These are phyloP conservation scores for Phyllosticta citriasiana DNA, from an alignment of 2,329 filamentous ascomycete species.

Conservation along the genomic window DNA sequence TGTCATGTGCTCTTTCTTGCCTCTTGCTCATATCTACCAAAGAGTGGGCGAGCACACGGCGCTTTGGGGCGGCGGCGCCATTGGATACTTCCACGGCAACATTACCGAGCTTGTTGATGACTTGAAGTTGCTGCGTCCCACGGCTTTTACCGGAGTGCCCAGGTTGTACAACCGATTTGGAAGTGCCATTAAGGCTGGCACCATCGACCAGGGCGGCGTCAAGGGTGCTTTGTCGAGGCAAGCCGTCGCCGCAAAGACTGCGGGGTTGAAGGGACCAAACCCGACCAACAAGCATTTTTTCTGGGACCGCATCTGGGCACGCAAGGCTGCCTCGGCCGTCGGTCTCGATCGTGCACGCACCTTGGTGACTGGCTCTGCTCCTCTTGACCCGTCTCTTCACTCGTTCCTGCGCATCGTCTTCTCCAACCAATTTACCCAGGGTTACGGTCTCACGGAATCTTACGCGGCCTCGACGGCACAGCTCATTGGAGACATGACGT, in stretches of 20 bases:
- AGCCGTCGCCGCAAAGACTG: constrained; percentile 69
- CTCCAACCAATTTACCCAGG: constrained; percentile 69
- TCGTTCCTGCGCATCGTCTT: constrained; percentile 80
- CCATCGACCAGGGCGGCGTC: constrained; percentile 68
- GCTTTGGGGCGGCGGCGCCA: constrained; percentile 59
- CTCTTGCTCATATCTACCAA: constrained; percentile 88
- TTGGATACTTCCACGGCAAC: constrained; percentile 94
- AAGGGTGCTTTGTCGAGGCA: constrained; percentile 72
- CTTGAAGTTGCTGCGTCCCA: constrained; percentile 76
- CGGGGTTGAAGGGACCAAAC: constrained; percentile 63
- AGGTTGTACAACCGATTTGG: constrained; percentile 87
- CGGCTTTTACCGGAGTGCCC: constrained; percentile 77
- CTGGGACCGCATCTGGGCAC: constrained; percentile 82
- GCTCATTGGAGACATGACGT: constrained; percentile 56
- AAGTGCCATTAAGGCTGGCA: constrained; percentile 67
- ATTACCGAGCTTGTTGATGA: constrained; percentile 81
- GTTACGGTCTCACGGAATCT: constrained; percentile 89
- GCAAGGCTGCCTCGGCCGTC: constrained; percentile 73
- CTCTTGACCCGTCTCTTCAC: constrained; percentile 79
- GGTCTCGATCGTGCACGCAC: constrained; percentile 63
- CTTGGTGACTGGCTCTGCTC: constrained; percentile 83
- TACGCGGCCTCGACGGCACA: constrained; percentile 72
- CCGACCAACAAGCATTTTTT: constrained; percentile 71
- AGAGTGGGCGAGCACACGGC: constrained; percentile 70
- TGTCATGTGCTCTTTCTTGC: constrained; percentile 74